Base-by-base conservation (phyloP, 2,329 filamentous ascomycete genomes). In the Amesomyces nigricolor region DNA sequence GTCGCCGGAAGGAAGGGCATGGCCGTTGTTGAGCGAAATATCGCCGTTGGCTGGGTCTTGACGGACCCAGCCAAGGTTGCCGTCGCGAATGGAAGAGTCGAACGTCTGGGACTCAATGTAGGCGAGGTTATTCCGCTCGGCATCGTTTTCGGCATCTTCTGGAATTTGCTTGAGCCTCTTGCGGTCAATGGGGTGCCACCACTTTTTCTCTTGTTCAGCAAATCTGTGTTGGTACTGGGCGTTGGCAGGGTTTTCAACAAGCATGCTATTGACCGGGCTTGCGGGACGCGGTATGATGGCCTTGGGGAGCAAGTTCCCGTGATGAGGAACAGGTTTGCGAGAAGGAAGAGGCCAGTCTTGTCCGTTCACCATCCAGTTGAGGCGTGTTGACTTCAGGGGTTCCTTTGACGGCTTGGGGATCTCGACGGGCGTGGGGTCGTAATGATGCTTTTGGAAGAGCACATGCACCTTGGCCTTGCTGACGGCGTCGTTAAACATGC, bases 191-290 rank as follows among this genome's bases (percentile, higher is more conserved):
- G 40, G 40, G 13, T 53, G 14, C 56, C 59, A 64, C 50, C 47
- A 58, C 1, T 13, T 32, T 50, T 58, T 51, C 37, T 61, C 51
- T n/a, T 60, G 8, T 70, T 67, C 1, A 10, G 51, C 51, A 11
- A 64, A 56, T 7, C 9, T 39, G 38, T 35, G 37, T 48, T 49
- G 51, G 43, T 30, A 17, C 6, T 17, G 37, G 2, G 70, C 70
- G 5, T 68, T 69, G 60, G 78, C 75, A 0, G 72, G 70, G 11
- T 78, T 65, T 11, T 77, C 77, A 51, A 79, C 74, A 51, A 65
- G 46, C 39, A 80, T 52, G 17, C 75, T 70, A 2, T 73, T 67
- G 1, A 68, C 65, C n/a, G 61, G 56, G 37, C 19, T 61, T 46
- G 26, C 16, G 10, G 47, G 61, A 14, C 58, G 59, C 30, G 56